Evolutionary conservation across 768 basidiomycete species (phyloP).

Genomic region (Xerocomus brunneocitrinus): DNA sequence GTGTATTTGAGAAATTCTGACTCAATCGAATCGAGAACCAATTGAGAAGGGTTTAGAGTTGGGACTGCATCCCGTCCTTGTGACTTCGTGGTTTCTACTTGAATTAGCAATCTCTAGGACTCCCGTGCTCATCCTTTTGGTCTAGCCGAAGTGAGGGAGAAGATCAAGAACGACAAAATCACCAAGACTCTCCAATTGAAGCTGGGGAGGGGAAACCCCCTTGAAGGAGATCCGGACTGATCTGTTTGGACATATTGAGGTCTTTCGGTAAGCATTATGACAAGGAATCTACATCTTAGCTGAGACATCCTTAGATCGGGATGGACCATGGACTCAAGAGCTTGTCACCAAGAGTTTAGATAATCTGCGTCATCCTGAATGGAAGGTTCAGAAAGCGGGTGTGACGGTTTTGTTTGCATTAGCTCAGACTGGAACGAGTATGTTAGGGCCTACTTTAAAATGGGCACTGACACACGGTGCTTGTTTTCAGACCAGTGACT

Average conservation of each 20-base stretch:
- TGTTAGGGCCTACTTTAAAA: no score
- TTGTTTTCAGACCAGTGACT: no score
- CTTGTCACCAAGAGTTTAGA: neutral
- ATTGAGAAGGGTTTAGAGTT: no score
- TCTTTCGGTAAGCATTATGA: neutral
- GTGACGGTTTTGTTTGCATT: no score
- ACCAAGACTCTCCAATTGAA: slow-evolving; percentile 14
- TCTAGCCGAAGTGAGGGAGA: slow-evolving; percentile 9
- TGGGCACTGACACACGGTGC: no score
- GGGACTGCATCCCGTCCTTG: no score
- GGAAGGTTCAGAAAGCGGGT: slow-evolving; percentile 18
- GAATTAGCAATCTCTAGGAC: neutral
- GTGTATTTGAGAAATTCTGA: no score
- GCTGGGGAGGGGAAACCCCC: slow-evolving; percentile 5
- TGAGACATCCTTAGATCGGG: neutral
- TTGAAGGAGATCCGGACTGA: slow-evolving; percentile 13
- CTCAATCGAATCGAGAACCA: no score
- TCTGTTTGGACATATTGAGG: slow-evolving; percentile 9
- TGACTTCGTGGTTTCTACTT: neutral
- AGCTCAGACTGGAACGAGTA: no score
- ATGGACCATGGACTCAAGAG: neutral
- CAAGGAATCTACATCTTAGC: neutral
- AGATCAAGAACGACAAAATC: slow-evolving; percentile 9
- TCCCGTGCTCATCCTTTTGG: neutral
- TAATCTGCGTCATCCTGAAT: neutral